Conservation (phyloP, 441 rosid genomes). For the Mallotus repandus region DNA sequence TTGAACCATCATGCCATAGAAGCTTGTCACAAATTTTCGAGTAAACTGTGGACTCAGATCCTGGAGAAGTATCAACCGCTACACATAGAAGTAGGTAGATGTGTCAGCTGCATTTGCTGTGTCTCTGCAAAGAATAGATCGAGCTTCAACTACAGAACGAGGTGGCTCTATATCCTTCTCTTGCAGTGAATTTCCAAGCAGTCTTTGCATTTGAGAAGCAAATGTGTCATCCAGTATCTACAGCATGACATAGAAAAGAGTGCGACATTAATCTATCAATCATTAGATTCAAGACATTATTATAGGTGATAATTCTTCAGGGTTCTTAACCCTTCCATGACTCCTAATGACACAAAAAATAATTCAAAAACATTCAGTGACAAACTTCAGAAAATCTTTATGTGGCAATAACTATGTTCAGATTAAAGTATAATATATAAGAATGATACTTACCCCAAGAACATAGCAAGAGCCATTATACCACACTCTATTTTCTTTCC, state of each 20-base stretch:
- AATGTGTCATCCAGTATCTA: slow-evolving; percentile 89
- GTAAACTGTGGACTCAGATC: background rate
- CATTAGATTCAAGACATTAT: no score
- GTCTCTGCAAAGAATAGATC: slow-evolving; percentile 93
- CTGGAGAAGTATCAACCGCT: background rate
- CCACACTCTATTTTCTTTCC: slow-evolving; percentile 90
- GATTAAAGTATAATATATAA: background rate
- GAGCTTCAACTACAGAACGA: slow-evolving; percentile 88
- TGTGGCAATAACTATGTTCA: background rate
- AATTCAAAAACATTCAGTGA: no score
- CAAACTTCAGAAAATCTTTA: no score
- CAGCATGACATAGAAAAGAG: slow-evolving; percentile 3
- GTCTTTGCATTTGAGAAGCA: slow-evolving; percentile 89
- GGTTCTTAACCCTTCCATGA: no score
- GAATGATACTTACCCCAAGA: slow-evolving; percentile 65
- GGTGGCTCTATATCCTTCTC: slow-evolving; percentile 91
- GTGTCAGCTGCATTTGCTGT: slow-evolving; percentile 57
- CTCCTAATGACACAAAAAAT: no score
- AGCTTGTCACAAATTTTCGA: background rate
- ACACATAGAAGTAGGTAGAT: slow-evolving; percentile 74
- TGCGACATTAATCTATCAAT: no score
- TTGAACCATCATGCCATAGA: no score
- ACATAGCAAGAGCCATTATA: slow-evolving; percentile 93
- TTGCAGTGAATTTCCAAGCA: slow-evolving; percentile 76
- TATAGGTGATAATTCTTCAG: no score